Evolutionary conservation across 192 early-diverging fungal species (phyloP).

Genomic region (Backusella psychrophila): DNA sequence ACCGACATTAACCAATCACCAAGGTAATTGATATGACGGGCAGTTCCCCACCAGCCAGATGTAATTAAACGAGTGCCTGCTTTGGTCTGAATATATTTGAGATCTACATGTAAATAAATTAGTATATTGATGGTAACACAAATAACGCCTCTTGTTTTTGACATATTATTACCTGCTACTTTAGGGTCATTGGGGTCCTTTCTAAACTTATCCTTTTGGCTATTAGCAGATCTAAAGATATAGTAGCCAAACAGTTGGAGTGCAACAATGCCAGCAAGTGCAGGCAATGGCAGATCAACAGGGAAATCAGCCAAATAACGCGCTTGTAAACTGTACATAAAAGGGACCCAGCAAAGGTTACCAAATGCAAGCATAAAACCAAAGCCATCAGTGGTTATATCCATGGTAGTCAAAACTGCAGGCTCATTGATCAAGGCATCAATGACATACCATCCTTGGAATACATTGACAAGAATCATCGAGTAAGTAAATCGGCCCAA

Average conservation of each 20-base stretch:
- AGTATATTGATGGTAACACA: background rate
- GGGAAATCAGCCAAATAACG: conserved; percentile 79
- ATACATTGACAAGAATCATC: conserved; percentile 75
- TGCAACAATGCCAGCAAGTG: conserved; percentile 41
- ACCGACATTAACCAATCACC: conserved; percentile 93
- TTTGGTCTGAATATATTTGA: conserved; percentile 83
- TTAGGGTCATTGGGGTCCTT: conserved; percentile 59
- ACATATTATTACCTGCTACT: conserved; percentile 33
- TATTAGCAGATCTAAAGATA: conserved; percentile 88
- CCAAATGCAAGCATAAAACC: conserved; percentile 85
- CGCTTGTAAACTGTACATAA: conserved; percentile 88
- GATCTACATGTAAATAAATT: conserved; percentile 39
- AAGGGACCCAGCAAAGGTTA: conserved; percentile 86
- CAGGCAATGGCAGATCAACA: conserved; percentile 44
- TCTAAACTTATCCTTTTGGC: conserved; percentile 88
- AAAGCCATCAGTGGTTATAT: conserved; percentile 95
- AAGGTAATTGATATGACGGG: conserved; percentile 92
- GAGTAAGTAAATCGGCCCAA: conserved; percentile 72
- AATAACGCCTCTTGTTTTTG: background rate
- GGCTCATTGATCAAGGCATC: conserved; percentile 80
- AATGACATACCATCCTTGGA: conserved; percentile 83
- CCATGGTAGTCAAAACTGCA: conserved; percentile 93
- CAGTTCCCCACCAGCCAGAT: conserved; percentile 93
- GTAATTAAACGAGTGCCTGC: conserved; percentile 77
- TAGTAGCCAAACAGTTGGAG: conserved; percentile 68